Conservation (phyloP, 202 grass and related monocot genomes). For the Panicum hallii region DNA sequence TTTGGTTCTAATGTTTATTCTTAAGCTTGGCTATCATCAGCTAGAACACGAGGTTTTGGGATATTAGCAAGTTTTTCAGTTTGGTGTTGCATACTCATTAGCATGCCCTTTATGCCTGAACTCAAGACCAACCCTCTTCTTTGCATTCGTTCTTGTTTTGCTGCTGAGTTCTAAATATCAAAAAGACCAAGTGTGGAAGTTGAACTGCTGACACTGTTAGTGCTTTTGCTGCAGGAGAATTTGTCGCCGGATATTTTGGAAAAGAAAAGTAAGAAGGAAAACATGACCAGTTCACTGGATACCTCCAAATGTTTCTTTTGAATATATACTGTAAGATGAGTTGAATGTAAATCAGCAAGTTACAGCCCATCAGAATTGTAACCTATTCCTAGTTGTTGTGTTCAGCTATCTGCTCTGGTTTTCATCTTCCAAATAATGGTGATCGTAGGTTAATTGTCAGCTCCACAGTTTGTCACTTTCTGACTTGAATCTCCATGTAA, state of each 20-base stretch:
- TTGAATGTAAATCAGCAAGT: slow-evolving; percentile 4
- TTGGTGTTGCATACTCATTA: not conserved
- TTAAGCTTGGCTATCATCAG: not conserved
- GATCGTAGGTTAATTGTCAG: not conserved
- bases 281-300: not conserved
- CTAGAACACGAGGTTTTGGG: not conserved
- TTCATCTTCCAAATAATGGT: not conserved
- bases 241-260: not conserved
- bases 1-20: not conserved
- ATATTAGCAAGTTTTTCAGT: slow-evolving; percentile 11
- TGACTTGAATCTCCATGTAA: slow-evolving; percentile 1
- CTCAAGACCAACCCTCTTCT: not conserved
- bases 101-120: not conserved
- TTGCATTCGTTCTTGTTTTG: not conserved
- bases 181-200: not conserved
- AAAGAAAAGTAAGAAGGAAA: not conserved
- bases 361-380: not conserved
- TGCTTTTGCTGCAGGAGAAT: not conserved
- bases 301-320: slow-evolving; percentile 1
- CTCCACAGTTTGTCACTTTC: not conserved
- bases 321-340: not conserved
- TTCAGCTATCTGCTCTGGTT: not conserved
- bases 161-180: slow-evolving; percentile 1
- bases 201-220: slow-evolving; percentile 1
- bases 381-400: not conserved